A percentile compares a stretch with the other conserved stretches of the same genome.
Evolutionary conservation across 2,329 filamentous ascomycete genomes (phyloP).

Genomic region (Neonectria hederae): DNA sequence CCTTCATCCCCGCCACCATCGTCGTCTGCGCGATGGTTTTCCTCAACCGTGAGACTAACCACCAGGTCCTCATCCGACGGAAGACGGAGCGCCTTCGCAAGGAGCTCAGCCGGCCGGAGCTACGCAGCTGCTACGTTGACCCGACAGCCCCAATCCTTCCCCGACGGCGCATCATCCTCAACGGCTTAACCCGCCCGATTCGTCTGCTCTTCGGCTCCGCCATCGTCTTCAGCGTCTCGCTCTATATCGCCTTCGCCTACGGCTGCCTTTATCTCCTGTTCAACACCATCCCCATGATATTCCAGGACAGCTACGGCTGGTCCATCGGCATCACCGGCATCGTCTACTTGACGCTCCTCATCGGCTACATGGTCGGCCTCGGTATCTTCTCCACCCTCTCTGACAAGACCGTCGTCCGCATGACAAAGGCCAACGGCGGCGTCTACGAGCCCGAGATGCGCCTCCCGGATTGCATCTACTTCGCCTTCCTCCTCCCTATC

Average conservation of each 20-base stretch:
- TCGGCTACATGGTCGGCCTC: constrained; percentile 54
- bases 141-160: constrained; percentile 34
- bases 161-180: constrained; percentile 47
- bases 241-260: constrained; percentile 63
- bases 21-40: constrained; percentile 40
- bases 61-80: constrained; percentile 59
- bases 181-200: constrained; percentile 62
- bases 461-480: constrained; percentile 46
- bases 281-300: constrained; percentile 63
- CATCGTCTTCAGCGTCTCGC: constrained; percentile 56
- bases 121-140: constrained; percentile 58
- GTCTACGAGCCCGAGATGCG: constrained; percentile 48
- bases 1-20: constrained; percentile 55
- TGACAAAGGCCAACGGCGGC: constrained; percentile 56
- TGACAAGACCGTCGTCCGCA: constrained; percentile 55
- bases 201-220: constrained; percentile 62
- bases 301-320: constrained; percentile 58
- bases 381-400: constrained; percentile 54
- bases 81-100: constrained; percentile 57
- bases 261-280: constrained; percentile 64
- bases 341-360: constrained; percentile 58
- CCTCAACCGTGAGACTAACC: constrained; percentile 52
- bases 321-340: constrained; percentile 57
- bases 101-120: constrained; percentile 55
- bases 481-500: constrained; percentile 45